Evolutionary conservation across 1,284 basidiomycete genomes (phyloP).

Genomic region (Xerocomus amazonicus): DNA sequence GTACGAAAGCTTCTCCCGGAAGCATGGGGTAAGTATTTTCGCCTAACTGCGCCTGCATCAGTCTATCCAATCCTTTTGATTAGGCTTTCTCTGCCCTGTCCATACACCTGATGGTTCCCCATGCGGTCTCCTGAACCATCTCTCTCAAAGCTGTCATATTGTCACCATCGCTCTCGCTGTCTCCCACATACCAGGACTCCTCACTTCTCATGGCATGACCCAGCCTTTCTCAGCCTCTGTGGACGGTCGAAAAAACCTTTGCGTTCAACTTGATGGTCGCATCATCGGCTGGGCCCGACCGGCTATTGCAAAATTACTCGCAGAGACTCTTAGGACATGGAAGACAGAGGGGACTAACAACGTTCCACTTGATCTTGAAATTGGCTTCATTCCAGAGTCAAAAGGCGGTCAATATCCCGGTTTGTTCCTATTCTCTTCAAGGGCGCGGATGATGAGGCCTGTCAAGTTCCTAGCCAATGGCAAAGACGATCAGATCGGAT

Average conservation of each 20-base stretch:
- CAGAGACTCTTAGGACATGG: constrained; percentile 84
- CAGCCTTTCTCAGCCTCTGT: constrained; percentile 79
- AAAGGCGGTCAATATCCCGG: constrained; percentile 97
- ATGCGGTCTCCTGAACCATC: constrained; percentile 96
- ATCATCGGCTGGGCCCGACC: constrained; percentile 95
- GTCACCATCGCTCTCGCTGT: constrained; percentile 78
- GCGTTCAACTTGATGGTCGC: constrained; percentile 91
- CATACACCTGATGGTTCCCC: constrained; percentile 99
- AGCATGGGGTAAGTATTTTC: constrained; percentile 78
- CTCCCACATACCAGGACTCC: constrained; percentile 77
- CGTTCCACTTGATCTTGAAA: constrained; percentile 92
- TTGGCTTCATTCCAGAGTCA: constrained; percentile 87
- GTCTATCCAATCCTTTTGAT: constrained; percentile 9
- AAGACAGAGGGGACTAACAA: constrained; percentile 87
- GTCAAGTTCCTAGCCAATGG: constrained; percentile 90
- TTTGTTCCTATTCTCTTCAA: constrained; percentile 87
- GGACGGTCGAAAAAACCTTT: constrained; percentile 79
- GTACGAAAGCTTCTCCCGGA: constrained; percentile 97
- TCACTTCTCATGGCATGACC: constrained; percentile 92
- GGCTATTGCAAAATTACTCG: constrained; percentile 74
- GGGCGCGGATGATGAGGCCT: constrained; percentile 96
- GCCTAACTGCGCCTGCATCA: neutral
- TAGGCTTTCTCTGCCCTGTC: constrained; percentile 96
- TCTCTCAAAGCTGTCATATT: constrained; percentile 92
- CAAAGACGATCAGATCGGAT: constrained; percentile 86